phyloP scores from a whole-genome alignment of 2,329 filamentous ascomycete genomes.

The Fusarium circinatum region DNA sequence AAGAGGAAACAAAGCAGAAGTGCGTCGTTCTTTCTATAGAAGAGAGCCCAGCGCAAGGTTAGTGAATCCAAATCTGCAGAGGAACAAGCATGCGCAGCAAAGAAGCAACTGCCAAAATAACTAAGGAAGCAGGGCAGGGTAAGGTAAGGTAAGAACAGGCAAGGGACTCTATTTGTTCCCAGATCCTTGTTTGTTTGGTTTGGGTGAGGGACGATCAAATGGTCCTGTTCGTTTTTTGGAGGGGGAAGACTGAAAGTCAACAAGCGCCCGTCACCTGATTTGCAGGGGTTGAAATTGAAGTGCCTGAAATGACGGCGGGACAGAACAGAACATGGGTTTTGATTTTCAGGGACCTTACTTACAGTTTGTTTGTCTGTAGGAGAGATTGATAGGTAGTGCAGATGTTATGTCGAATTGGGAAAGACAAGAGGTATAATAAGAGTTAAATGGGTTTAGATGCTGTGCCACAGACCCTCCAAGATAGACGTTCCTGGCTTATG shows the following conservation, averaged over 20 bases:
- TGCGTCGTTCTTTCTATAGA: constrained; percentile 41
- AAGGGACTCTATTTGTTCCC: constrained; percentile 20
- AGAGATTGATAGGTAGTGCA: neutral
- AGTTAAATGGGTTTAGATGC: constrained; percentile 5
- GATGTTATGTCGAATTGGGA: constrained; percentile 12
- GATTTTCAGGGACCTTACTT: neutral
- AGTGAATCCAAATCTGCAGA: constrained; percentile 22
- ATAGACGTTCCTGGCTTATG: constrained; percentile 5
- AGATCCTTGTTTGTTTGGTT: constrained; percentile 42
- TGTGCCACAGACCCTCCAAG: constrained; percentile 16
- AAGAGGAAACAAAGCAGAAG: constrained; percentile 40
- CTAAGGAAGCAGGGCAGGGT: constrained; percentile 7
- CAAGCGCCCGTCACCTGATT: constrained; percentile 45
- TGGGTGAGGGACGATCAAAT: constrained; percentile 27
- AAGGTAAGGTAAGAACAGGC: neutral
- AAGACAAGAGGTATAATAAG: constrained; percentile 10
- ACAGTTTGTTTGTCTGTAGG: neutral
- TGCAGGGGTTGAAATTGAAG: constrained; percentile 33
- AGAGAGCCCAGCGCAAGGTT: constrained; percentile 24
- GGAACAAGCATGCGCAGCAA: constrained; percentile 32
- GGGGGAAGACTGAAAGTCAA: constrained; percentile 41
- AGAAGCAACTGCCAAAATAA: constrained; percentile 16
- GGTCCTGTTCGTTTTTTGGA: constrained; percentile 31
- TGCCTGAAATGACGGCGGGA: constrained; percentile 3
- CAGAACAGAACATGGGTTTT: constrained; percentile 19